A percentile compares a stretch with the other conserved stretches of the same genome.
Evolutionary conservation across 2,329 filamentous ascomycete genomes (phyloP).

Genomic region (Hymenoscyphus occultus): DNA sequence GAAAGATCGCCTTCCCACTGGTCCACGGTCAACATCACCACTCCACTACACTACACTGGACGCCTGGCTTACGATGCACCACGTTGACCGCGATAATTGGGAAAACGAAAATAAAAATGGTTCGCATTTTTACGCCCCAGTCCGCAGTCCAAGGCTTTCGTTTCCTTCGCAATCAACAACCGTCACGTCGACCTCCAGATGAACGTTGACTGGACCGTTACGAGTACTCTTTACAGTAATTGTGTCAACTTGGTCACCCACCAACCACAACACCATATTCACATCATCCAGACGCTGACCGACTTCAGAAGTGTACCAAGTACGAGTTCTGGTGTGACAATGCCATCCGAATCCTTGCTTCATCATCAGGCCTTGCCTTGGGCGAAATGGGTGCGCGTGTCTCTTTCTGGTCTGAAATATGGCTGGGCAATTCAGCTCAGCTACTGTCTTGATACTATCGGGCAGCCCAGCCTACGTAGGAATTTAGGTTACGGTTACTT

Average conservation of each 20-base stretch:
- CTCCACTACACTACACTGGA: constrained; percentile 6
- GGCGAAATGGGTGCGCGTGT: background rate
- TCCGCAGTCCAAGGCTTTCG: background rate
- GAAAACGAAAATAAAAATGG: constrained; percentile 3
- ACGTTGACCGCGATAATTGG: constrained; percentile 23
- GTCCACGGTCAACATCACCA: background rate
- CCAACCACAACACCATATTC: background rate
- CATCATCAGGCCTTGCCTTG: background rate
- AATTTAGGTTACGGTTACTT: background rate
- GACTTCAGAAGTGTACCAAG: background rate
- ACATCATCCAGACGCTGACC: background rate
- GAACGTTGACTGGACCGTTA: background rate
- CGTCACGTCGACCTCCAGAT: constrained; percentile 4
- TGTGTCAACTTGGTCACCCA: background rate
- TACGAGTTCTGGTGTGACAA: background rate
- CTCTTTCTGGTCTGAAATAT: background rate
- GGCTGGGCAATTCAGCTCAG: no score
- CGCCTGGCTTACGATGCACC: constrained; percentile 14
- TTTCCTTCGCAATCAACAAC: no score
- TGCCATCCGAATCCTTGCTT: background rate
- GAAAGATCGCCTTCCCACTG: constrained; percentile 16
- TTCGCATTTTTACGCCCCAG: constrained; percentile 10
- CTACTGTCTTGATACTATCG: background rate
- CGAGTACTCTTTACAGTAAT: no score
- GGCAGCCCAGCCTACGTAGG: background rate